Conservation (phyloP, 2,329 filamentous ascomycete species). For the Fusarium odoratissimum region DNA sequence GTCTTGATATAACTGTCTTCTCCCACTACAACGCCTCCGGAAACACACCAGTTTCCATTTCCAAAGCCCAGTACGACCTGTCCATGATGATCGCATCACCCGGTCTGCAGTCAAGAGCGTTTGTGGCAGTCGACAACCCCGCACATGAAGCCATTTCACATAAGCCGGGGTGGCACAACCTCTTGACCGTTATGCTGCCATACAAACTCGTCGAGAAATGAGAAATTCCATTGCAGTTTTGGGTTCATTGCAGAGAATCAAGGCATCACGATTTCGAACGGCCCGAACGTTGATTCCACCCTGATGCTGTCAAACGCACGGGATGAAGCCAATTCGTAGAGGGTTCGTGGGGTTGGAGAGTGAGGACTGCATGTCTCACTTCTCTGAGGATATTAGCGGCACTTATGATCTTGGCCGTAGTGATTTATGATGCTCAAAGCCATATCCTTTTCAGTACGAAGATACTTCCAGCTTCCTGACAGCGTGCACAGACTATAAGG, state of each 20-base stretch:
- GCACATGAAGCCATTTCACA: background rate
- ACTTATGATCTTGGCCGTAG: background rate
- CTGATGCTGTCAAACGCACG: background rate
- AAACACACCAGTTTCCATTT: fast-evolving
- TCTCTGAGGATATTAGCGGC: background rate
- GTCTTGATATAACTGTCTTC: background rate
- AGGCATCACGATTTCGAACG: background rate
- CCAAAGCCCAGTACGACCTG: fast-evolving
- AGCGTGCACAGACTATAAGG: no score
- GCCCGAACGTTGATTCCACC: background rate
- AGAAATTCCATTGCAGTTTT: background rate
- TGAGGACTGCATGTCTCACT: background rate
- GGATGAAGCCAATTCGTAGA: background rate
- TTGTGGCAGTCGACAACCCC: background rate
- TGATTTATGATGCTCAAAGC: no score
- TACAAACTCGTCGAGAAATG: background rate
- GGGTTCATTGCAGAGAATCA: background rate
- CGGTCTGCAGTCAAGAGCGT: background rate
- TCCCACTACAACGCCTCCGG: fast-evolving
- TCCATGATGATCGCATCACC: fast-evolving
- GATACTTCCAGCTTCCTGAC: no score
- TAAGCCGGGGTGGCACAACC: background rate
- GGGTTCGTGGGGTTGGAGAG: background rate
- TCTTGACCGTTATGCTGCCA: background rate
- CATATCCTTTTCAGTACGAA: no score